Percentiles rank a stretch among this genome's conserved stretches.
Conservation (phyloP, 2,329 filamentous ascomycete genomes). For the Trichothecium roseum region DNA sequence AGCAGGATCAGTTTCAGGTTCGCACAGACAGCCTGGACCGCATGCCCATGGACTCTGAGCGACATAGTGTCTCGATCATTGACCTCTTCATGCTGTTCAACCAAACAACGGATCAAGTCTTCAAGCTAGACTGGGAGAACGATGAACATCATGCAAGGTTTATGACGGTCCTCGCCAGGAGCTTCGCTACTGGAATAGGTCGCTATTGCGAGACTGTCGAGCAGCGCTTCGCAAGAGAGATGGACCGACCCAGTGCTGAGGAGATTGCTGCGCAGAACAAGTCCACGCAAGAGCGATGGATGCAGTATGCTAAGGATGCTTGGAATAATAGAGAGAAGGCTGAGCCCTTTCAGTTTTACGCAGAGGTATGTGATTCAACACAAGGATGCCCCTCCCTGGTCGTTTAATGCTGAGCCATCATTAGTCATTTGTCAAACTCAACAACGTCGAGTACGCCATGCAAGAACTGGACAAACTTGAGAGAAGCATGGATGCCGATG, state of each 20-base stretch:
- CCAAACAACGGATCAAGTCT: conserved; percentile 79
- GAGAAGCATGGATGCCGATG: conserved; percentile 81
- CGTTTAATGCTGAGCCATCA: conserved; percentile 1
- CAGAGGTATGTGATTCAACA: conserved; percentile 53
- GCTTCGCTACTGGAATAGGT: conserved; percentile 71
- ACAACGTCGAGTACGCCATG: conserved; percentile 94
- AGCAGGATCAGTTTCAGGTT: conserved; percentile 78
- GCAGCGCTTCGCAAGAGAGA: conserved; percentile 74
- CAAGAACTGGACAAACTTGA: conserved; percentile 86
- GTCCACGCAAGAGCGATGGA: conserved; percentile 82
- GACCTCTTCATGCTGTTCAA: conserved; percentile 93
- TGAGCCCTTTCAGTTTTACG: conserved; percentile 93
- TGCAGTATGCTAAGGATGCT: conserved; percentile 87
- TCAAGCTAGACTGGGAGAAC: conserved; percentile 82
- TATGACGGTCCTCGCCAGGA: conserved; percentile 86
- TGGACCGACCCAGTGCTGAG: conserved; percentile 84
- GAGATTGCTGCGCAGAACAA: conserved; percentile 70
- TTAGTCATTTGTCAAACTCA: conserved; percentile 92
- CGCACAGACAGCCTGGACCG: conserved; percentile 53
- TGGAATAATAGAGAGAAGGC: conserved; percentile 88
- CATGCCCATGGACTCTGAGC: conserved; percentile 63
- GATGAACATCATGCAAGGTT: conserved; percentile 91
- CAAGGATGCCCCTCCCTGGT: background rate
- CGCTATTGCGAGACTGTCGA: conserved; percentile 90
- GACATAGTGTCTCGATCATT: conserved; percentile 86